Evolutionary conservation across 345 rosid genomes (phyloP), one percentile per base, ranked within the genome.

Genomic region (Conringia planisiliqua): DNA sequence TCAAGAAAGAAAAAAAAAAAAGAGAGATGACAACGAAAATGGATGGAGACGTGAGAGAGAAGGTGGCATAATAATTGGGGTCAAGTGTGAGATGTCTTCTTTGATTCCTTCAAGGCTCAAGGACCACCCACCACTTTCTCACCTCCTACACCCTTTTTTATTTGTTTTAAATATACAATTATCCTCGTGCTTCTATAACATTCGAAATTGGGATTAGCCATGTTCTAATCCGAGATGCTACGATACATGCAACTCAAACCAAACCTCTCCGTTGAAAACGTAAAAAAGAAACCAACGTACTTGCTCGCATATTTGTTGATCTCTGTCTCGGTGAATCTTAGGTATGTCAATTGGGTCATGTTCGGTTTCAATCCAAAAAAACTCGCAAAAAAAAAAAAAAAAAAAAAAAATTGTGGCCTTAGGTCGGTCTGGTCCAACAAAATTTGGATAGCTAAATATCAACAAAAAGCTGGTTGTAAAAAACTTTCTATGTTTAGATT

Each of bases 11-110:
- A 65, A 36, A 44, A 33, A 1, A 36, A 44, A 33, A 1, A 57
- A 38, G 4, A 57, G 69, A 60, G 55, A 68, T 62, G 79, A 76
- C 79, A 76, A 62, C 75, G 72, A 78, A 71, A 78, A 65, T 3
- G 57, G 81, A 77, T 71, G 56, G 77, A 78, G 81, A 71, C 81
- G 76, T 77, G 81, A 65, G 81, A 66, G 81, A 65, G 81, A 59
- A 58, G 73, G 72, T 78, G 77, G 80, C 68, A 71, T 71, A 71
- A 78, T 78, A 71, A 78, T 66, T 71, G 68, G 77, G 67, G 75
- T 62, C 58, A 76, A 62, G 52, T 76, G 48, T 63, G 75, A 70
- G 71, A 70, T 76, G 80, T 76, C 75, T 76, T 76, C 71, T 62
- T 76, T 76, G 80, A 76, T 76, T 76, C 75, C 71, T 76, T 76